Evolutionary conservation across 192 early-diverging fungal genomes (phyloP), one percentile per base, ranked within the genome.

Genomic region (Pilaira anomala): DNA sequence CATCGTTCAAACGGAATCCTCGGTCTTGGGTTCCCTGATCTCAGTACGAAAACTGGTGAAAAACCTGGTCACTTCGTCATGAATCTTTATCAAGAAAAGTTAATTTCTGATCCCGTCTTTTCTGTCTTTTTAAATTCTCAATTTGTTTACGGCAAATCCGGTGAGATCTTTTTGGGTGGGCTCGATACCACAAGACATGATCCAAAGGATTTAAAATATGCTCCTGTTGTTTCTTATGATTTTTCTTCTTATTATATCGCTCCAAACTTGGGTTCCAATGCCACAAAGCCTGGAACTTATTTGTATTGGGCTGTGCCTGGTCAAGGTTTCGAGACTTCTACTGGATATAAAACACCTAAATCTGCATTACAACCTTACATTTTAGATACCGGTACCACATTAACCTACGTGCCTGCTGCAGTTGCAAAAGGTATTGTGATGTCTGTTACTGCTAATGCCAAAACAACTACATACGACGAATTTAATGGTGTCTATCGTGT

Each of bases 121-220:
- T 57, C 68, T 7, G 40, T 71, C 39, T 65, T 51, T 42, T 30
- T 71, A 22, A 60, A 65, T 46, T 44, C 53, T 9, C 19, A 49
- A 6, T 30, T 46, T 22, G 21, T 18, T 11, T 29, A 28, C 16
- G 62, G 55, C 1, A 45, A 21, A 3, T 49, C 48, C 26, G 83
- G 81, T 3, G 74, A 78, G 39, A 67, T 85, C 24, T 60, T 51
- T 7, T 67, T 85, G 57, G 80, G 78, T 60, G 81, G 80, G 21
- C 57, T 74, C 33, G 81, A 83, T 57, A 29, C 55, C 7, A 50
- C 51, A 33, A 80, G 75, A 48, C 76, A 68, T 48, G 19, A 36
- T 0, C 66, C 76, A 11, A 81, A 80, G 12, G 24, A 51, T 9
- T 59, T 83, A 33, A 75, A 48, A 19, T 83, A 81, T 61, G 61